Percentiles rank a stretch among this genome's conserved stretches.
phyloP scores from a whole-genome alignment of 805 yeast genomes.

The Kazachstania kunashirensis region DNA sequence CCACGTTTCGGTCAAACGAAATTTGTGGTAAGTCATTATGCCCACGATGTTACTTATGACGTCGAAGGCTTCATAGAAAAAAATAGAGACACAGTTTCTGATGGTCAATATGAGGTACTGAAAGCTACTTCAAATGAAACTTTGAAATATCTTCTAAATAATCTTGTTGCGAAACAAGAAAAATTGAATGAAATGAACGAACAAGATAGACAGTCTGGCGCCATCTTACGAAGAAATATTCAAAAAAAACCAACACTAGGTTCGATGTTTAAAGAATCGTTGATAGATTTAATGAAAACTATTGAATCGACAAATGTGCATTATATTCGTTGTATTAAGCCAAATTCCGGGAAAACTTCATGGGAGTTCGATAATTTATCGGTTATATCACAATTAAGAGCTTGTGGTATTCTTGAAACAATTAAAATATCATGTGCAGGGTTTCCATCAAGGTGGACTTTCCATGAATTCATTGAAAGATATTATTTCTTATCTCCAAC shows the following conservation, averaged over 20 bases:
- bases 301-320: slow-evolving; percentile 93
- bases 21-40: slow-evolving; percentile 87
- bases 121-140: slow-evolving; percentile 58
- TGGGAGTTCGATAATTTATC: slow-evolving; percentile 93
- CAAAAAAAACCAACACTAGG: slow-evolving; percentile 88
- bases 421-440: slow-evolving; percentile 96
- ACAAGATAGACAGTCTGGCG: slow-evolving; percentile 34
- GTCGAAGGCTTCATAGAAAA: slow-evolving; percentile 93
- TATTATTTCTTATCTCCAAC: slow-evolving; percentile 77
- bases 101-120: slow-evolving; percentile 83
- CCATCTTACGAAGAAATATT: slow-evolving; percentile 32
- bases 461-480: slow-evolving; percentile 83
- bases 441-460: slow-evolving; percentile 93
- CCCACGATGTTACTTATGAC: slow-evolving; percentile 87
- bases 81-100: slow-evolving; percentile 94
- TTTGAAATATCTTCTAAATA: slow-evolving; percentile 52
- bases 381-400: slow-evolving; percentile 94
- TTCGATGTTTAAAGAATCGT: slow-evolving; percentile 83
- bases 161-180: slow-evolving; percentile 42
- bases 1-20: slow-evolving; percentile 92
- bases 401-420: slow-evolving; percentile 97
- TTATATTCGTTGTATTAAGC: slow-evolving; percentile 94
- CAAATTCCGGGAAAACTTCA: slow-evolving; percentile 85
- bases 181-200: slow-evolving; percentile 23
- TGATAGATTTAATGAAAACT: slow-evolving; percentile 86